Percentiles rank a stretch among this genome's conserved stretches.
phyloP scores from a whole-genome alignment of 768 basidiomycete genomes.

The Serendipita sp. region DNA sequence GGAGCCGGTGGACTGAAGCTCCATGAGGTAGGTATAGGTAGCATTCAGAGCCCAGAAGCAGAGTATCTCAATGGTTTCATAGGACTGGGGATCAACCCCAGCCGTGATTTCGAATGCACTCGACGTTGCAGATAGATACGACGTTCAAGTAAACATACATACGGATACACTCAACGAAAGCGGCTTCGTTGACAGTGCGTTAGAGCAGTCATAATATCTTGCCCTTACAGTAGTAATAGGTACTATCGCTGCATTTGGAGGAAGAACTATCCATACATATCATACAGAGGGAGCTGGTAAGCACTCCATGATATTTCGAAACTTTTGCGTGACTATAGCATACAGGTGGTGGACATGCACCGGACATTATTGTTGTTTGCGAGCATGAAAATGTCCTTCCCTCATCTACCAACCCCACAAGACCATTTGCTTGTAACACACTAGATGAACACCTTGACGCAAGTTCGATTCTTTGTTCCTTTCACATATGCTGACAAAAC shows the following conservation, averaged over 20 bases:
- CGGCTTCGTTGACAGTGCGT: conserved; percentile 84
- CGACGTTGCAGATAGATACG: conserved; percentile 74
- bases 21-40: conserved; percentile 42
- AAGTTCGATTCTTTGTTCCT: conserved; percentile 17
- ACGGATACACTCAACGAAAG: conserved; percentile 96
- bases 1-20: conserved; percentile 85
- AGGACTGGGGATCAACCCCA: conserved; percentile 90
- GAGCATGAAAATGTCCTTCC: conserved; percentile 80
- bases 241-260: conserved; percentile 80
- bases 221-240: conserved; percentile 27
- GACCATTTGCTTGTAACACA: conserved; percentile 83
- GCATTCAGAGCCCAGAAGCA: neutral
- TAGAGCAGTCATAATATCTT: neutral
- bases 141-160: conserved; percentile 95
- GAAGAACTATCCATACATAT: conserved; percentile 90
- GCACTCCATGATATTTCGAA: neutral
- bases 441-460: conserved; percentile 96
- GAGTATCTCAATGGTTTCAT: neutral
- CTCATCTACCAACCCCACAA: conserved; percentile 92
- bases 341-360: conserved; percentile 83
- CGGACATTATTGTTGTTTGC: conserved; percentile 94
- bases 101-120: conserved; percentile 61
- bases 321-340: conserved; percentile 6
- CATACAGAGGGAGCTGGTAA: conserved; percentile 89
- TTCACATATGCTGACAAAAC: neutral